Base-by-base conservation (phyloP, 169 alveolate species). In the Perkinsus olseni region DNA sequence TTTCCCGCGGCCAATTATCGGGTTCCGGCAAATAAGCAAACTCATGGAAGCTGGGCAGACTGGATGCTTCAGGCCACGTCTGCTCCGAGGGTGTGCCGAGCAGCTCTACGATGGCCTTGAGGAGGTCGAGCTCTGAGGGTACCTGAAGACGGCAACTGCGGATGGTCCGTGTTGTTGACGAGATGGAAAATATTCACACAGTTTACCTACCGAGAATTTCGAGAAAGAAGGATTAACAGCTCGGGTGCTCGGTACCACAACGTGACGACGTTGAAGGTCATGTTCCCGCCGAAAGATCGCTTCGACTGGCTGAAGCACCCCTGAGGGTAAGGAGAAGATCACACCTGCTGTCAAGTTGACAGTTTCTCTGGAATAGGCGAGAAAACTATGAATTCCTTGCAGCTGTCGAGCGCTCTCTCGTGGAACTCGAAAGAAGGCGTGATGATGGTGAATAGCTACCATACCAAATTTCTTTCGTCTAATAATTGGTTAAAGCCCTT, bases 231-330 rank as follows among this genome's bases (percentile, higher is more conserved):
- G 97, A 97, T 0, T 99, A 99, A 96, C 36, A 99, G 96, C 95
- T 99, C 99, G 39, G 99, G 99, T 8, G 99, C 99, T 74, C 99
- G 94, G 95, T 98, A 98, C 99, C 99, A 98, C 51, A 98, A 97
- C 40, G 99, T 98, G 38, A 98, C 98, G 10, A 98, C 98, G 94
- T 98, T 99, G 93, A 98, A 98, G 50, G 99, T 98, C 91, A 97
- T 97, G 40, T 99, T 98, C 8, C 82, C 82, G 0, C 82, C 82
- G 82, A 93, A 62, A 3, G 82, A 62, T 24, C 82, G 28, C 34
- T 62, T 62, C 1, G 82, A 62, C 34, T 62, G 82, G 31, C 82
- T 24, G 82, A 62, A 62, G 31, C 82, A 62, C 1, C 82, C 82
- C 82, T 62, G 82, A 62, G 62, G 62, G 17, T 6, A 17, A 45